Base-by-base conservation (phyloP, 106 monocot genomes). In the Acanthochlamys bracteata region DNA sequence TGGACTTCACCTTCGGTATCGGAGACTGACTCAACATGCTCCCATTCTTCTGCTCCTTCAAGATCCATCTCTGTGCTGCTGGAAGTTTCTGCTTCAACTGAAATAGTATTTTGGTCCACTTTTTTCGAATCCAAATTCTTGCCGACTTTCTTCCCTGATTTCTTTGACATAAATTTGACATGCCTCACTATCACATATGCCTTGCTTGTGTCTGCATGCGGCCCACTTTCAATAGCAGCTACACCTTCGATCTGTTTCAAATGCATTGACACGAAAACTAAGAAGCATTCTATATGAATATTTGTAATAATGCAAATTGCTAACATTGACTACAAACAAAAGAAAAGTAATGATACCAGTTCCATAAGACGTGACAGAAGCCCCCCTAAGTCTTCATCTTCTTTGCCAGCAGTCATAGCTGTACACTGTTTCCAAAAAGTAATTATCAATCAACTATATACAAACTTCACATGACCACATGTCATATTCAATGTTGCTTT, bases 161-260 rank as follows among this genome's bases (percentile, higher is more conserved):
- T 88, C 60, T 81, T 88, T 22, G 75, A 56, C 19, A 47, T 53
- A 68, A 81, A 89, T 59, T 81, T 89, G 16, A 71, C 42, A 53
- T 89, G 88, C 67, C 73, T 78, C 20, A 89, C 78, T 49, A 89
- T 84, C 23, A 71, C 78, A 65, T 84, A 89, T 25, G 88, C 83
- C 55, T 89, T 71, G 22, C 69, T 84, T 51, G 69, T 43, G 21
- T 78, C 81, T 42, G 81, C 63, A 72, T 89, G 83, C 15, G 88
- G 88, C 41, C 88, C 88, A 70, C 84, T 89, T 81, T 84, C 88
- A 58, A 89, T 67, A 46, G 84, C n/a, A 24, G 78, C 71, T 26
- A 83, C 77, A 68, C 84, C 88, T 60, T 89, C 67, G 59, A 89
- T 76, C 88, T 89, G 73, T 70, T 65, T 20, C 45, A 45, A n/a